These are phyloP conservation scores for Chlamydomonas applanata DNA, from an alignment of 139 green algal species.

Conservation along the genomic window DNA sequence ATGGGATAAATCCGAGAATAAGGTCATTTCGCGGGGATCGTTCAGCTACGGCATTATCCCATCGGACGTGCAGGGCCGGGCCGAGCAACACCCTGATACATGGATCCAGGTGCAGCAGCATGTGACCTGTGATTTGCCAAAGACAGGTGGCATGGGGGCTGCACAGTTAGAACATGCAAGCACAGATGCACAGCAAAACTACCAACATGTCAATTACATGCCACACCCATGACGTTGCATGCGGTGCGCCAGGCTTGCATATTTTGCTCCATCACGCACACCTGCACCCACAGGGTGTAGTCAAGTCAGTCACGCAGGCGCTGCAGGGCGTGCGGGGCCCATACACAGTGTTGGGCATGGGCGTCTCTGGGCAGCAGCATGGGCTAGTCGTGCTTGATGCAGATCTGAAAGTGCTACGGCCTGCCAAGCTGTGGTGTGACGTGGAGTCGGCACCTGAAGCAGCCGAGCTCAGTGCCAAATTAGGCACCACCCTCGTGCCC, in stretches of 20 bases:
- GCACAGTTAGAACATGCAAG: too few relatives aligned
- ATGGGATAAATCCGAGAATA: slow-evolving; percentile 39
- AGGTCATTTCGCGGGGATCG: slow-evolving; percentile 52
- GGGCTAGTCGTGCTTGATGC: slow-evolving; percentile 77
- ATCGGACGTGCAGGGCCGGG: slow-evolving; percentile 49
- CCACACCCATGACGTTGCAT: slow-evolving; percentile 23
- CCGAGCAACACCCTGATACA: slow-evolving; percentile 72
- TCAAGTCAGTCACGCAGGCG: slow-evolving; percentile 28
- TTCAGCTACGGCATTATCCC: slow-evolving; percentile 50
- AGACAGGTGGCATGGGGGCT: too few relatives aligned
- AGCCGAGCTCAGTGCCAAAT: slow-evolving; percentile 48
- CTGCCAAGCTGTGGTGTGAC: slow-evolving; percentile 84
- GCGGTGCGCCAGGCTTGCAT: slow-evolving; percentile 40
- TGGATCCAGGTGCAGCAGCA: slow-evolving; percentile 90
- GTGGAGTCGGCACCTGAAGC: slow-evolving; percentile 73
- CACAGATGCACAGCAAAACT: too few relatives aligned
- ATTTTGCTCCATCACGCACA: slow-evolving; percentile 64
- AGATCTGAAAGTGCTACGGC: slow-evolving; percentile 35
- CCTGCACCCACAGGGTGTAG: slow-evolving; percentile 52
- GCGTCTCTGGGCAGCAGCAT: slow-evolving; percentile 90
- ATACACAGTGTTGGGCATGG: slow-evolving; percentile 52
- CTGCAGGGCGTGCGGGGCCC: slow-evolving; percentile 27
- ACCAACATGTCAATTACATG: too few relatives aligned
- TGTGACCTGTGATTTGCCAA: slow-evolving; percentile 34
- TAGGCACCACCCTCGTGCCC: slow-evolving; percentile 51